Conservation (phyloP, 1,139 yeast species). For the Nakaseomyces glabratus region DNA sequence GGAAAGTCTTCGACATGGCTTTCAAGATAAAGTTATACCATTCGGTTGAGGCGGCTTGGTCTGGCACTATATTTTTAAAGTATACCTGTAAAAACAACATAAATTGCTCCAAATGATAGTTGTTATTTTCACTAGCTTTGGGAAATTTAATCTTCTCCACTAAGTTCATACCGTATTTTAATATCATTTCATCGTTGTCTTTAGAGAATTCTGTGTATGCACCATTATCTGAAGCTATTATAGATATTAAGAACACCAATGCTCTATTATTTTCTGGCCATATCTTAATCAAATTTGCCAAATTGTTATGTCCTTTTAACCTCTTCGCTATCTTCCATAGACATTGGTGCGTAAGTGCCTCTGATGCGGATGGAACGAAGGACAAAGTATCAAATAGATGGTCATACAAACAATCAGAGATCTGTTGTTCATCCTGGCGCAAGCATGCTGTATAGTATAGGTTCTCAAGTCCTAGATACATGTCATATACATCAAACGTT, state of each 20-base stretch:
- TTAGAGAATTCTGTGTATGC: constrained; percentile 4
- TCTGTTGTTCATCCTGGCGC: background rate
- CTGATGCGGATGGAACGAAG: constrained; percentile 14
- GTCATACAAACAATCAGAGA: constrained; percentile 1
- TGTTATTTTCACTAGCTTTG: constrained; percentile 36
- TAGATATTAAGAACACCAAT: background rate
- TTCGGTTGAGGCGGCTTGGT: constrained; percentile 9
- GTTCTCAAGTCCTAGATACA: constrained; percentile 22
- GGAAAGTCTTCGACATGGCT: constrained; percentile 28
- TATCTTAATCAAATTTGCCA: background rate
- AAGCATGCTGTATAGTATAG: constrained; percentile 19
- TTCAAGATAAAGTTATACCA: constrained; percentile 25
- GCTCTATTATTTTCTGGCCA: constrained; percentile 3
- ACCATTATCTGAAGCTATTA: background rate
- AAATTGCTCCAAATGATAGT: constrained; percentile 30
- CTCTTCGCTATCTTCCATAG: constrained; percentile 11
- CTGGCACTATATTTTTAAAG: constrained; percentile 12
- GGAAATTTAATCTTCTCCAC: constrained; percentile 35
- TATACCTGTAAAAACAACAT: constrained; percentile 21
- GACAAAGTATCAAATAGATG: constrained; percentile 5
- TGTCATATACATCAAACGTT: constrained; percentile 11
- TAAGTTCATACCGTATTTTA: constrained; percentile 17
- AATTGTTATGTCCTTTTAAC: constrained; percentile 8
- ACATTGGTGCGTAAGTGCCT: constrained; percentile 14
- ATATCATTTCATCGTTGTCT: constrained; percentile 15